Conservation (phyloP, 2,329 filamentous ascomycete species). For the Colletotrichum sp. region DNA sequence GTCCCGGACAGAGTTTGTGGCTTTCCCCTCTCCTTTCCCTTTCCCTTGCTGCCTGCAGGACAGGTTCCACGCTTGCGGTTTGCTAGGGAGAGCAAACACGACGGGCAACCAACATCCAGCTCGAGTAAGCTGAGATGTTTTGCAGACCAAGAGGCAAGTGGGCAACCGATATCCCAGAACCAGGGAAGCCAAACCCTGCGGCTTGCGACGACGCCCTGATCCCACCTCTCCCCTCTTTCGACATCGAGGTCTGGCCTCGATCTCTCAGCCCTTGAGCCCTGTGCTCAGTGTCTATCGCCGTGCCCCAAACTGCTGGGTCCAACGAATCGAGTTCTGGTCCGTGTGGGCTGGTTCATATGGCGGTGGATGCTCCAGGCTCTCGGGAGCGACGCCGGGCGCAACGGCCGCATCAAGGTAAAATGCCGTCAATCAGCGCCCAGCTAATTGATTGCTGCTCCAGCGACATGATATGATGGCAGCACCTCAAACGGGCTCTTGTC, state of each 20-base stretch:
- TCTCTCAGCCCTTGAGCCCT: not conserved
- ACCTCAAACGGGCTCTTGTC: not conserved
- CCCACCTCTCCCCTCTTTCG: not conserved
- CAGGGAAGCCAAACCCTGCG: not conserved
- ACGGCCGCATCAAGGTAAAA: not conserved
- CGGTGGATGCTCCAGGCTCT: not conserved
- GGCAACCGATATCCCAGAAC: not conserved
- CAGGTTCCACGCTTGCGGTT: not conserved
- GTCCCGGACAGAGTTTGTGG: conserved; percentile 1
- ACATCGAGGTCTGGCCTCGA: conserved; percentile 21
- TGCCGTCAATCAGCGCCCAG: not conserved
- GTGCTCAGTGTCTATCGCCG: not conserved
- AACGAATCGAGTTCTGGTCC: not conserved
- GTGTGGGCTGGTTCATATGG: not conserved
- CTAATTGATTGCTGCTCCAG: not conserved
- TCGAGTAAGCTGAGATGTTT: not conserved
- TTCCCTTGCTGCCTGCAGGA: not conserved
- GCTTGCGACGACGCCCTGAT: not conserved
- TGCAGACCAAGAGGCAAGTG: not conserved
- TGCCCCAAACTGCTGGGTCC: conserved; percentile 3
- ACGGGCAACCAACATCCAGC: not conserved
- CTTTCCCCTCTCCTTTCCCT: not conserved
- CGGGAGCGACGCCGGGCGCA: not conserved
- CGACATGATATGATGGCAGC: not conserved
- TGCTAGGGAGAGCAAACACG: not conserved